Evolutionary conservation across 1,139 yeast species (phyloP).

Genomic region (Saccharomyces pastorianus): DNA sequence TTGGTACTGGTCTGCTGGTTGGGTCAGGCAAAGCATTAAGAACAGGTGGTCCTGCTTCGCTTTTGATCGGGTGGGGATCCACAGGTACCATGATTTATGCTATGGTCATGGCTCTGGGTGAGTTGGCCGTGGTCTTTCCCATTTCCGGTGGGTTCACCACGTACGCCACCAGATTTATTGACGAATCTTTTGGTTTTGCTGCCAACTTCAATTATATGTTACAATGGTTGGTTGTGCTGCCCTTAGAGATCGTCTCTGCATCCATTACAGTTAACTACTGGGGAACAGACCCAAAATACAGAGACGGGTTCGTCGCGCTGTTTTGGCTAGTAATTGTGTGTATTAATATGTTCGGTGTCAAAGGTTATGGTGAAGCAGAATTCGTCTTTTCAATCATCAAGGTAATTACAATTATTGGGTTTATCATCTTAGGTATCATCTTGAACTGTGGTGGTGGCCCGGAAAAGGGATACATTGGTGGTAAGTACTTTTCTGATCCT

Average conservation of each 20-base stretch:
- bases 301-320: constrained; percentile 41
- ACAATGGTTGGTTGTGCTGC: constrained; percentile 63
- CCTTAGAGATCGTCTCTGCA: constrained; percentile 67
- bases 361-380: constrained; percentile 60
- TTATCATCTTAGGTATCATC: constrained; percentile 59
- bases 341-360: constrained; percentile 60
- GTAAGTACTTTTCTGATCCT: constrained; percentile 52
- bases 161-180: constrained; percentile 57
- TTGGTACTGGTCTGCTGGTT: constrained; percentile 57
- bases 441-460: constrained; percentile 65
- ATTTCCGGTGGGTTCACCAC: constrained; percentile 67
- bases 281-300: constrained; percentile 32
- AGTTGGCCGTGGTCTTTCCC: constrained; percentile 59
- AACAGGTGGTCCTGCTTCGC: constrained; percentile 63
- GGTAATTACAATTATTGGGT: constrained; percentile 56
- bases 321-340: constrained; percentile 52
- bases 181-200: constrained; percentile 69
- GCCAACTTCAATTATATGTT: constrained; percentile 66
- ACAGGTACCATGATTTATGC: constrained; percentile 51
- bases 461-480: constrained; percentile 50
- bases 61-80: constrained; percentile 49
- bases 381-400: constrained; percentile 53
- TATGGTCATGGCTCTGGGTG: constrained; percentile 64
- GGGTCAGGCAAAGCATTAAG: constrained; percentile 58
- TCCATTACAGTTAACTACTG: constrained; percentile 62